phyloP scores from a whole-genome alignment of 345 rosid genomes.

The Gynandropsis gynandra region DNA sequence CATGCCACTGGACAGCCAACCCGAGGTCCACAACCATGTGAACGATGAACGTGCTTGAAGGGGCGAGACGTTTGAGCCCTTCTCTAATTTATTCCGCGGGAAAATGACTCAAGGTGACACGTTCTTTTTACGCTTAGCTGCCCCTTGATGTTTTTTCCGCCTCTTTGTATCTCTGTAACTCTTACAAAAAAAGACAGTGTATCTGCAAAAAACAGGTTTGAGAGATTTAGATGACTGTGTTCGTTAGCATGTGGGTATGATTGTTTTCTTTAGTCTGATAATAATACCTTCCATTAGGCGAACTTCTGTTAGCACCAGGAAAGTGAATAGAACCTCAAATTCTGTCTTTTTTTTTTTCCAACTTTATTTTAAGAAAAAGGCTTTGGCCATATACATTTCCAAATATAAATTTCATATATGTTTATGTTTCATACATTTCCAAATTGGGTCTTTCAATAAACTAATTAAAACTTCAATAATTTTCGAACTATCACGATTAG shows the following conservation, averaged over 20 bases:
- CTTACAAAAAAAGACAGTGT: constrained; percentile 12
- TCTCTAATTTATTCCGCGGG: constrained; percentile 8
- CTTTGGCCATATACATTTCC: too few relatives aligned
- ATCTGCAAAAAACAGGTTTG: constrained; percentile 2
- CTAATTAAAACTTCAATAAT: too few relatives aligned
- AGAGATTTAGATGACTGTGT: background rate
- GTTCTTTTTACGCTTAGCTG: constrained; percentile 17
- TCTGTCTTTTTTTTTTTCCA: background rate
- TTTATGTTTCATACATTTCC: too few relatives aligned
- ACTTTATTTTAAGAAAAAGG: constrained; percentile 2
- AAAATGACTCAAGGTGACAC: constrained; percentile 16
- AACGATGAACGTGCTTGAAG: constrained; percentile 50
- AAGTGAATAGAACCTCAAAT: constrained; percentile 5
- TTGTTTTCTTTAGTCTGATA: too few relatives aligned
- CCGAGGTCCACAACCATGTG: constrained; percentile 57
- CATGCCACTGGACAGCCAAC: constrained; percentile 92
- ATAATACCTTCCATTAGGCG: too few relatives aligned
- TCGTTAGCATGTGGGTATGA: too few relatives aligned
- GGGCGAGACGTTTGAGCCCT: background rate
- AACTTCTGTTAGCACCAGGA: constrained; percentile 12
- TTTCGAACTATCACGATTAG: too few relatives aligned
- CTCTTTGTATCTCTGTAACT: constrained; percentile 13
- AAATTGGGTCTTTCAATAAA: too few relatives aligned
- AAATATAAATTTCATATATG: too few relatives aligned
- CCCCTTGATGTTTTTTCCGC: constrained; percentile 7